Conservation (phyloP, 2,329 filamentous ascomycete species). For the Pseudogymnoascus sp. region DNA sequence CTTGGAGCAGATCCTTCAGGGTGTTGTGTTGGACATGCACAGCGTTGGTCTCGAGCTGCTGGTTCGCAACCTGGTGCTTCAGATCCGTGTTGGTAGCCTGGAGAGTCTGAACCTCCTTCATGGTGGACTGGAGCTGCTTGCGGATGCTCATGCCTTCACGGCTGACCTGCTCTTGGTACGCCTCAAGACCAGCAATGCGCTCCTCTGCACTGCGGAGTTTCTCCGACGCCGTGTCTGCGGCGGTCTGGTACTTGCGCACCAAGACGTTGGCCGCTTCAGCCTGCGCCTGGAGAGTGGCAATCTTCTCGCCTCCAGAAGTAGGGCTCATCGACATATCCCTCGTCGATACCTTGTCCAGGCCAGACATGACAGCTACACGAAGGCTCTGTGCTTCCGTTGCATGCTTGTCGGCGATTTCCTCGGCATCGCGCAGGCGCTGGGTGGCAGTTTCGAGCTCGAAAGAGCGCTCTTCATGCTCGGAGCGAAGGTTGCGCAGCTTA, state of each 20-base stretch:
- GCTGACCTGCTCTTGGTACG: constrained; percentile 95
- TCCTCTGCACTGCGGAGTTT: constrained; percentile 90
- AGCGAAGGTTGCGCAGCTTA: constrained; percentile 67
- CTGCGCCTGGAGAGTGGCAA: constrained; percentile 70
- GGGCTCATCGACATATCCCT: constrained; percentile 42
- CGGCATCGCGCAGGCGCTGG: constrained; percentile 71
- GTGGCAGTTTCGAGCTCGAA: constrained; percentile 68
- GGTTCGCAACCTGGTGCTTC: constrained; percentile 71
- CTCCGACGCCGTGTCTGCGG: constrained; percentile 78
- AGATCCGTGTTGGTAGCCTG: constrained; percentile 75
- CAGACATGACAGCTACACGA: constrained; percentile 71
- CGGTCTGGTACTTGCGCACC: constrained; percentile 80
- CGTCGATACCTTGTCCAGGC: constrained; percentile 65
- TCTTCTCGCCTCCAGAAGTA: constrained; percentile 54
- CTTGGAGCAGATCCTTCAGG: constrained; percentile 82
- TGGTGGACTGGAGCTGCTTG: constrained; percentile 75
- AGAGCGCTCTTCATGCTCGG: constrained; percentile 74
- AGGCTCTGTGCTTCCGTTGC: constrained; percentile 82
- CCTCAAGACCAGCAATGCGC: constrained; percentile 89
- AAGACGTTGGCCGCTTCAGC: constrained; percentile 68
- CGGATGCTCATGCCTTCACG: constrained; percentile 84
- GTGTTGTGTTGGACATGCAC: constrained; percentile 86
- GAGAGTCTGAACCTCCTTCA: constrained; percentile 76
- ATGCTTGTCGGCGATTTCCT: constrained; percentile 81
- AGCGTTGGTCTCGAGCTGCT: constrained; percentile 91